Evolutionary conservation across 2,329 filamentous ascomycete species (phyloP), one percentile per base, ranked within the genome.

Genomic region (Cadophora malorum): DNA sequence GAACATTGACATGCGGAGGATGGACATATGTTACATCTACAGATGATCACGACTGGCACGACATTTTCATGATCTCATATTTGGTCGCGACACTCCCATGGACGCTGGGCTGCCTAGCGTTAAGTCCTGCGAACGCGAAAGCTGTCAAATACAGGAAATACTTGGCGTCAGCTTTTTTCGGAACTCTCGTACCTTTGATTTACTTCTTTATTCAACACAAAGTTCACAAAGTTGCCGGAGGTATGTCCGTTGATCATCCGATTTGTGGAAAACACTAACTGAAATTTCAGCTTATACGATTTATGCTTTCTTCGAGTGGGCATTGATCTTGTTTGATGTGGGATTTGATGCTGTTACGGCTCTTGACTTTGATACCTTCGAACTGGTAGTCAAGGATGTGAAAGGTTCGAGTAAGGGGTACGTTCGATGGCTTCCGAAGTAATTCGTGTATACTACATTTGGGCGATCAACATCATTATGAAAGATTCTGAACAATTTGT

Each of bases 171-270:
- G 85, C 90, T 50, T 99, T 99, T 82, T 99, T 98, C 77, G 93
- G 91, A 63, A 96, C 94, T 4, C 85, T 99, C 35, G 86, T 97
- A 59, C 94, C 94, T 35, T 83, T 99, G 78, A 86, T 98, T 23
- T 98, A 97, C 83, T 99, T 94, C 79, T 99, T 97, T 79, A 97
- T 99, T 72, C 96, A 97, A 80, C 96, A 99, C 84, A 99, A 99
- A 81, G 92, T 99, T 63, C 94, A 99, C 79, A 93, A 90, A 68
- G 88, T 98, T 70, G 85, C 96, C 67, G 96, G 96, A 85, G 96
- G 95, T 98, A 84, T 64, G 75, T 67, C 35, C 38, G 53, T 19
- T 58, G 9, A 9, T 38, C 64, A 19, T 31, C 9, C 21, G 31
- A 35, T 56, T 45, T 21, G 41, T 45, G 49, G 59, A 65, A 31